Base-by-base conservation (phyloP, 1,284 basidiomycete genomes). In the Rhodotorula sp. region DNA sequence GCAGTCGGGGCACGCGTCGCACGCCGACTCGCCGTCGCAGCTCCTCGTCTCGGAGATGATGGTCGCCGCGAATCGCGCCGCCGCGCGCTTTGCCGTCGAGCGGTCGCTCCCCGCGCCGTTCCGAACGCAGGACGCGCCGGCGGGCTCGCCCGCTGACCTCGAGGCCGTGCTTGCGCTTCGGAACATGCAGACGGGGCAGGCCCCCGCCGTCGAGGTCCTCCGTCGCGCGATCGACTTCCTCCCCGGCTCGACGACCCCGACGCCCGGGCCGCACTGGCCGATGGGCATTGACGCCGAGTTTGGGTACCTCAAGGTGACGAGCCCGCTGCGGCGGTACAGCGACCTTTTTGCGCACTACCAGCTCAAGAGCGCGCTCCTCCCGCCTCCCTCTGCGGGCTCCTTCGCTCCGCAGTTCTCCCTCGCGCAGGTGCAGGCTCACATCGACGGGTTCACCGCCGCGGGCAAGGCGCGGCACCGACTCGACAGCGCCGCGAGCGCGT, bases 341-440 rank as follows among this genome's bases (percentile, higher is more conserved):
- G 97, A 99, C 82, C 82, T 98, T 76, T 80, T 97, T 10, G 83
- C 85, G 17, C 97, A 99, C 83, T 99, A 94, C 93, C 95, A 98
- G 81, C 88, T 99, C 81, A 96, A 97, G 80, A 84, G 88, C 61
- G 86, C 87, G 4, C 82, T 97, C 2, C 79, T 81, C 27, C 69
- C 67, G 9, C 1, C 56, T 9, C 44, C 64, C n/a, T 29, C 64
- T 15, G 7, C 22, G 12, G 36, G 53, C 13, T 1, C 41, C 15
- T 60, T 66, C 29, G 60, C 61, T 0, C 64, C 66, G 4, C 44
- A 44, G 4, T 66, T 67, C 48, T 29, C 48, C 8, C 55, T 51
- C 10, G 4, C 53, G 3, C 51, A 59, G 5, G 70, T 75, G 12
- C 41, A 51, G 9, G 12, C 51, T 0, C 58, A 66, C 53, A 69